A percentile compares a stretch with the other conserved stretches of the same genome.
These are phyloP conservation scores for Erodium maritimum DNA, from an alignment of 345 rosid genomes.

Conservation along the genomic window DNA sequence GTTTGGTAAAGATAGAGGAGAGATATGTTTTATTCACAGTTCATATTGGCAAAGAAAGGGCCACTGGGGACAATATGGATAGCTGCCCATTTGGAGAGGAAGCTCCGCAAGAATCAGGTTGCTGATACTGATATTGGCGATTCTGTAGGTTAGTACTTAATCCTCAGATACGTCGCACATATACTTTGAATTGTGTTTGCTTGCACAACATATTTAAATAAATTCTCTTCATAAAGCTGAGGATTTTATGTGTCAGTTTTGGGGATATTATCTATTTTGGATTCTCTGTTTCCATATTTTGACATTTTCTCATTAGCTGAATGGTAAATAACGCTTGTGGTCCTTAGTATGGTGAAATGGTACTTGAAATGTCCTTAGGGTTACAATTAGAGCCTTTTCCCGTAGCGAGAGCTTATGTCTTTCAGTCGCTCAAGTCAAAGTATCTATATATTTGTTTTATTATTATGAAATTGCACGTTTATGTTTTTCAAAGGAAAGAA, in stretches of 20 bases:
- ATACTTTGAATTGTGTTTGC: not conserved
- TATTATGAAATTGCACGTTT: no score
- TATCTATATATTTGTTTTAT: no score
- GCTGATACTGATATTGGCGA: slow-evolving; percentile 98
- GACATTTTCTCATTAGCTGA: no score
- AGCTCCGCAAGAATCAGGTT: slow-evolving; percentile 98
- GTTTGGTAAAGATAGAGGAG: slow-evolving; percentile 4
- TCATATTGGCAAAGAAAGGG: slow-evolving; percentile 99
- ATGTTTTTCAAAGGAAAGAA: no score
- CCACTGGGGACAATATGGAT: slow-evolving; percentile 99
- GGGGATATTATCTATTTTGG: not conserved
- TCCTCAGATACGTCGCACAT: not conserved
- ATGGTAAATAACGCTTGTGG: no score
- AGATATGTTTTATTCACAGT: slow-evolving; percentile 96
- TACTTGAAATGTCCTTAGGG: no score
- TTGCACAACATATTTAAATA: not conserved
- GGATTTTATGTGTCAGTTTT: not conserved
- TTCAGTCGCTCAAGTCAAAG: no score
- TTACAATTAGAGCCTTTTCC: no score
- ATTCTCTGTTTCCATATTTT: no score
- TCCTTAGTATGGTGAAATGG: no score
- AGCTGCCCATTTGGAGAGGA: slow-evolving; percentile 98
- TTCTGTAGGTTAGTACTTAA: slow-evolving; percentile 72
- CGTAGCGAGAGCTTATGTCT: no score
- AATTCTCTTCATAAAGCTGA: not conserved